Base-by-base conservation (phyloP, 2,329 filamentous ascomycete species). In the Pezicula carpinea region DNA sequence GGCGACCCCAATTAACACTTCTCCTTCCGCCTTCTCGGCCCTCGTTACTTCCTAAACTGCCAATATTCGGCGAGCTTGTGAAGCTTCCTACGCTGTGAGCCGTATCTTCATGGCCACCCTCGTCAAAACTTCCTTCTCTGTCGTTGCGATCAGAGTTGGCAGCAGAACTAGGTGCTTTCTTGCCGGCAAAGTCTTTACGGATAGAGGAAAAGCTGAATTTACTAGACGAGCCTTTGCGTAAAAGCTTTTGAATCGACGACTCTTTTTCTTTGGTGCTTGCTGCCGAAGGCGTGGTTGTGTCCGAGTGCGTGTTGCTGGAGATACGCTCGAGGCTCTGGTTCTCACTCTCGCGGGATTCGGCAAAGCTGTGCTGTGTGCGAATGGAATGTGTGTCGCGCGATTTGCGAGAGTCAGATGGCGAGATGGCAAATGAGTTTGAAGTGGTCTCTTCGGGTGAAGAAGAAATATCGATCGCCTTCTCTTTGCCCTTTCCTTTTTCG, bases 181-280 rank as follows among this genome's bases (percentile, higher is more conserved):
- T 80, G 55, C 56, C 51, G 17, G 61, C 55, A 46, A 79, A 80
- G 21, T 80, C 84, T 43, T 72, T 71, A 17, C 61, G 70, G 51
- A 62, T 77, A 58, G 78, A 79, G 11, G 80, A 74, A 49, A 83
- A 68, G 62, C 78, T 79, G 61, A 84, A 84, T 66, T 84, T 84
- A 64, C 78, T 75, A 6, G 79, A 80, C 61, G 79, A 83, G 42
- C 80, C 78, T 66, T 85, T 85, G 26, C 81, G 77, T 47, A 85
- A 76, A 41, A 85, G 69, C 61, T 82, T 49, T 78, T 60, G 75
- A 69, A 54, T 83, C 68, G 45, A 54, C 11, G 79, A 77, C 15
- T 59, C 60, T 41, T 61, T 79, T 47, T 80, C 70, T 57, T 76
- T 78, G 23, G 63, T 51, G 29, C 65, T 66, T 3, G 65, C 59